A percentile compares a stretch with the other conserved stretches of the same genome.
Conservation (phyloP, 2,329 filamentous ascomycete genomes). For the Beauveria medogensis region DNA sequence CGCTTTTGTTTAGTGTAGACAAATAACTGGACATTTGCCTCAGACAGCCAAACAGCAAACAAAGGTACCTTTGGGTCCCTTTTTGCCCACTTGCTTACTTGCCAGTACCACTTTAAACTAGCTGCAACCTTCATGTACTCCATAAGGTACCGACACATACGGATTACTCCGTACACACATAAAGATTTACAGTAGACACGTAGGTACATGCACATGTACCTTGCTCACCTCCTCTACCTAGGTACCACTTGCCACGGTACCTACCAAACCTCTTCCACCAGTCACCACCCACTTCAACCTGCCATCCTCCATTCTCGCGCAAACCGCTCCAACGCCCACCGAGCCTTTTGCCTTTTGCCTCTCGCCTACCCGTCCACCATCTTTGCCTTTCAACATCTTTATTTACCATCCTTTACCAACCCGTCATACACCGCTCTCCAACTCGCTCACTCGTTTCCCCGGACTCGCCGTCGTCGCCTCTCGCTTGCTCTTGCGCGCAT, state of each 20-base stretch:
- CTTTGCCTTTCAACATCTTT: background rate
- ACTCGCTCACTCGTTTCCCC: conserved; percentile 19
- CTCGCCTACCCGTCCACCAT: background rate
- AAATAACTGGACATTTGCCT: too few relatives aligned
- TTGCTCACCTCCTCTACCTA: background rate
- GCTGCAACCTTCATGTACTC: too few relatives aligned
- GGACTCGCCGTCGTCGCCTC: conserved; percentile 26
- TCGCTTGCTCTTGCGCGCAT: background rate
- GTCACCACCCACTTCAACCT: background rate
- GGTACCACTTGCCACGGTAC: background rate
- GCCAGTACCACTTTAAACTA: too few relatives aligned
- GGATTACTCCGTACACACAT: too few relatives aligned
- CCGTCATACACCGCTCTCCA: background rate
- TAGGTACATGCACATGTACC: too few relatives aligned
- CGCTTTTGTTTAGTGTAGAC: too few relatives aligned
- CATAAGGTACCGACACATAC: too few relatives aligned
- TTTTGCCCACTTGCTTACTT: too few relatives aligned
- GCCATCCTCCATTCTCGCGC: background rate
- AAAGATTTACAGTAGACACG: too few relatives aligned
- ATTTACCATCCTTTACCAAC: background rate
- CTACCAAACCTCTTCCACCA: background rate
- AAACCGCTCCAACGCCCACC: conserved; percentile 2
- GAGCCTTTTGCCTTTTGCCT: background rate
- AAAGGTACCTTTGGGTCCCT: too few relatives aligned
- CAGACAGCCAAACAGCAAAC: too few relatives aligned